Evolutionary conservation across 2,329 filamentous ascomycete species (phyloP), one percentile per base, ranked within the genome.

Genomic region (Chaetomiaceae sp.): DNA sequence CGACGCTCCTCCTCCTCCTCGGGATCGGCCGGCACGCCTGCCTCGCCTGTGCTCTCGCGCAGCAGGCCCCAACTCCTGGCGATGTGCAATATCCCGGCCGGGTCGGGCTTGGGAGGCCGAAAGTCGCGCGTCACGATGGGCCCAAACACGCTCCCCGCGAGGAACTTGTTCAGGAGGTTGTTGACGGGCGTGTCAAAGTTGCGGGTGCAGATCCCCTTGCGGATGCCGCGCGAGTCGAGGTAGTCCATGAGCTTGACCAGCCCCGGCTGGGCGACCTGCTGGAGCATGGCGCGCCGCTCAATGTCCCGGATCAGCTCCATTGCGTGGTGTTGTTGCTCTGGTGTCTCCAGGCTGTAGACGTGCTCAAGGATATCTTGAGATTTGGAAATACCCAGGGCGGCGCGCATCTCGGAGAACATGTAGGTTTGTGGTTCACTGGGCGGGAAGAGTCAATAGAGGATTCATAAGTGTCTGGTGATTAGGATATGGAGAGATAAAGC

Each of bases 361-460:
- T 97, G 88, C 55, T 90, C 85, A 37, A 99, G 83, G 65, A 99
- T 97, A 69, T 99, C 93, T 62, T 76, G 73, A 31, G 73, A 70
- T 65, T 85, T 86, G 55, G 81, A 67, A 60, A 97, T 96, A 44
- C 74, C 76, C 14, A 97, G 79, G 7, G 82, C 85, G 13, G 72
- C 65, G 57, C 85, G 85, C 92, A 99, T 97, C 64, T 95, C 79
- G 17, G 71, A 68, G 70, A 97, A 97, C 92, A 97, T 99, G 77
- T 96, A 89, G 60, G 87, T 93, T 70, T 97, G 92, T 0, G 92
- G 92, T 51, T 91, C 73, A 66, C 90, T 95, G 56, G 6, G 21
- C 12, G 10, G 13, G 10, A n/a, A 10, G 30, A 12, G 9, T 33
- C 9, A n/a, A 5, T n/a, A 13, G 12, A 5, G 12, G 25, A 5